Evolutionary conservation across 2,329 filamentous ascomycete genomes (phyloP), one percentile per base, ranked within the genome.

Genomic region (Thielaviopsis populi): DNA sequence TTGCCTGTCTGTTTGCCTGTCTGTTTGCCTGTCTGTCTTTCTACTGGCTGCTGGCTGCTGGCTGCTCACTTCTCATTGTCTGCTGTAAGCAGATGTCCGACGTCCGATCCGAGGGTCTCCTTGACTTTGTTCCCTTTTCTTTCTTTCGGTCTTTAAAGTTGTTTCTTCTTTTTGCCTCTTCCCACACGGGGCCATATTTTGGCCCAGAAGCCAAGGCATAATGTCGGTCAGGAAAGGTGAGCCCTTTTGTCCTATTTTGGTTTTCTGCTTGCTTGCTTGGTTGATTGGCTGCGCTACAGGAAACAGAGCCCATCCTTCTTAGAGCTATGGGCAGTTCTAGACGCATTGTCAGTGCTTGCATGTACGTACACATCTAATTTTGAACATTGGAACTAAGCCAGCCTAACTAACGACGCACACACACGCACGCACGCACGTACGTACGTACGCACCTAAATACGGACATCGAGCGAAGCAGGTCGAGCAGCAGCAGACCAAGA

Each of bases 161-260:
- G 13, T 24, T 53, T 53, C 15, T 19, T 8, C 13, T 56, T 56
- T 37, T 56, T 19, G 53, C 53, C 24, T 33, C 53, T 13, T 33
- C 53, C 30, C 5, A 56, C 27, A 54, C 50, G 22, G 17, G 30
- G 50, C 17, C 27, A 54, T 13, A 30, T n/a, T 7, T 54, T 54
- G 50, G 13, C 15, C 50, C 30, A 54, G 27, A 33, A 54, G 50
- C 50, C 50, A 56, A 56, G 53, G 53, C 53, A 33, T 15, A 56
- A 56, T 56, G 53, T 56, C 53, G 53, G 53, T 56, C 53, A 56
- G n/a, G 27, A 17, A n/a, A 56, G 53, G 53, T 56, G 53, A 56
- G 53, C 53, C 37, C 30, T 54, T 54, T 30, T n/a, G n/a, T n/a
- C n/a, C n/a, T n/a, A n/a, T n/a, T n/a, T n/a, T 54, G 53, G 33